These are phyloP conservation scores for Cladobotryum protrusum DNA, from an alignment of 2,329 filamentous ascomycete genomes.

Conservation along the genomic window DNA sequence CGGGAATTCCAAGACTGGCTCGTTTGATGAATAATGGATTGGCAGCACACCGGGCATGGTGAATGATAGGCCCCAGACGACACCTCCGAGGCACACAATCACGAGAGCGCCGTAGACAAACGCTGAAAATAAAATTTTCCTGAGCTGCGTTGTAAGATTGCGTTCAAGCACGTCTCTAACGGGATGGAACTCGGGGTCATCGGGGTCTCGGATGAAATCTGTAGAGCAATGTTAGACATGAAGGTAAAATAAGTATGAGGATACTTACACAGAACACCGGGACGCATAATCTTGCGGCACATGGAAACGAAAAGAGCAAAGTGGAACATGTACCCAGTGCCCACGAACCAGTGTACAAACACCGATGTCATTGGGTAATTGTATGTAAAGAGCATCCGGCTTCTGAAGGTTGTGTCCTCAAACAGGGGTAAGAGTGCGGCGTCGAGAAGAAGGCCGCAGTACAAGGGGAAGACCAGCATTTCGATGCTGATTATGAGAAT, in stretches of 20 bases:
- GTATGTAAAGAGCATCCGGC: conserved; percentile 70
- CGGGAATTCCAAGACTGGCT: conserved; percentile 89
- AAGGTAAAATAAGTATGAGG: not conserved
- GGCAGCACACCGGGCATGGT: conserved; percentile 68
- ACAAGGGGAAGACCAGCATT: conserved; percentile 95
- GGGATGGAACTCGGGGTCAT: conserved; percentile 96
- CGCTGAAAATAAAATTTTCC: conserved; percentile 94
- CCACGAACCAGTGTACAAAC: conserved; percentile 98
- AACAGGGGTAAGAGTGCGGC: conserved; percentile 85
- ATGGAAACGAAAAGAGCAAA: conserved; percentile 98
- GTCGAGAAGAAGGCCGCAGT: conserved; percentile 88
- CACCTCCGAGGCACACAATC: conserved; percentile 85
- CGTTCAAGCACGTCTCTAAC: conserved; percentile 94
- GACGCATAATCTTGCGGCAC: conserved; percentile 96
- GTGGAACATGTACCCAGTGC: conserved; percentile 99
- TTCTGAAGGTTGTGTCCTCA: conserved; percentile 68
- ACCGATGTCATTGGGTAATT: conserved; percentile 81
- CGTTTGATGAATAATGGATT: conserved; percentile 87
- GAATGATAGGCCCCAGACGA: conserved; percentile 83
- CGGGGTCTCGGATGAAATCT: conserved; percentile 96
- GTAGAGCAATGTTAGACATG: conserved; percentile 12
- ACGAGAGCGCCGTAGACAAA: conserved; percentile 92
- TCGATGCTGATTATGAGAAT: conserved; percentile 98
- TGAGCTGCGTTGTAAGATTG: conserved; percentile 83
- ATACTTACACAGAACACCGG: conserved; percentile 80